A percentile compares a stretch with the other conserved stretches of the same genome.
These are phyloP conservation scores for Euphorbia schlechtendalii DNA, from an alignment of 441 rosid genomes.

Conservation along the genomic window DNA sequence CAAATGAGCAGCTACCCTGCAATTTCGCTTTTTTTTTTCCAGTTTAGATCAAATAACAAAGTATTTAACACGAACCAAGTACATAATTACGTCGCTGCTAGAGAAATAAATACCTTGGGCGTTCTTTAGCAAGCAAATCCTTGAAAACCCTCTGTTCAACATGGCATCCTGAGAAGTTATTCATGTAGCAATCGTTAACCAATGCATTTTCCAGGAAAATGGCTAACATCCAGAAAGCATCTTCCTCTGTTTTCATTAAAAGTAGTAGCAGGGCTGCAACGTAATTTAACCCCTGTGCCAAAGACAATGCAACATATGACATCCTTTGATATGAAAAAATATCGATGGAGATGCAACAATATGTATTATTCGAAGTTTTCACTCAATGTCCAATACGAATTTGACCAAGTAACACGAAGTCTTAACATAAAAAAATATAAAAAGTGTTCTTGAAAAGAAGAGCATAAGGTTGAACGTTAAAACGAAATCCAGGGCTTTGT, in stretches of 20 bases:
- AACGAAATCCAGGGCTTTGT: neutral
- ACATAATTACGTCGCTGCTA: neutral
- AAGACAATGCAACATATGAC: too few relatives aligned
- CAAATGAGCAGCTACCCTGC: constrained; percentile 84
- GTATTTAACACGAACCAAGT: neutral
- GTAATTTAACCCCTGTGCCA: constrained; percentile 78
- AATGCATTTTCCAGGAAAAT: constrained; percentile 88
- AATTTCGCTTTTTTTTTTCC: constrained; percentile 13
- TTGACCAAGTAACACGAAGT: too few relatives aligned
- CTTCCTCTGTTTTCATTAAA: constrained; percentile 99
- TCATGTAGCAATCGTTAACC: constrained; percentile 93
- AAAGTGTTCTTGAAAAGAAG: too few relatives aligned
- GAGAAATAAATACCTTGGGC: constrained; percentile 58
- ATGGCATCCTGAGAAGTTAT: constrained; percentile 89
- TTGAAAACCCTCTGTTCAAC: constrained; percentile 96
- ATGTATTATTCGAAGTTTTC: too few relatives aligned
- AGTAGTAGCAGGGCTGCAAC: constrained; percentile 90
- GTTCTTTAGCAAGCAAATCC: constrained; percentile 75
- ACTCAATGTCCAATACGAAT: too few relatives aligned
- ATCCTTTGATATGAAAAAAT: too few relatives aligned
- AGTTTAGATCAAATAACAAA: constrained; percentile 14
- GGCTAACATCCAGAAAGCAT: constrained; percentile 97
- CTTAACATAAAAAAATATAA: too few relatives aligned
- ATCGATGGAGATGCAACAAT: too few relatives aligned
- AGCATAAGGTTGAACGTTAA: too few relatives aligned